Evolutionary conservation across 345 rosid genomes (phyloP).

Genomic region (Kandelia obovata): DNA sequence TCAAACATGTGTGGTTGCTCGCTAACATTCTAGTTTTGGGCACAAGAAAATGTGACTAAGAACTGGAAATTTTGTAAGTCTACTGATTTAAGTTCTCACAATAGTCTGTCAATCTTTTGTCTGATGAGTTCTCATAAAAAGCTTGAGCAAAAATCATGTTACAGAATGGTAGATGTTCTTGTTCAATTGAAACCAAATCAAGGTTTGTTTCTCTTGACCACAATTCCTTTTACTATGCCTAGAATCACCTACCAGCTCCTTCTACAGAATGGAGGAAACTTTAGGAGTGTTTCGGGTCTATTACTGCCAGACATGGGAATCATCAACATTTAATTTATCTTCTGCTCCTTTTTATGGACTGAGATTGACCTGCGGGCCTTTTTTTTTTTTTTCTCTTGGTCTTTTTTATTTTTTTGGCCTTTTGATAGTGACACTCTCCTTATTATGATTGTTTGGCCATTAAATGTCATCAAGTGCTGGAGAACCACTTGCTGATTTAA

Average conservation of each 20-base stretch:
- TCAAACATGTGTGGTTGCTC: background rate
- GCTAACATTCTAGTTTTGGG: background rate
- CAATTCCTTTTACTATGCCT: background rate
- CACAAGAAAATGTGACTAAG: background rate
- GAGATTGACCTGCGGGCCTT: background rate
- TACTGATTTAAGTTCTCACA: background rate
- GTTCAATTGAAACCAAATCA: too few relatives aligned
- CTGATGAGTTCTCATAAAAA: too few relatives aligned
- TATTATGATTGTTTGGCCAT: slow-evolving; percentile 18
- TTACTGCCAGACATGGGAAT: background rate
- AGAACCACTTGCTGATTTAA: slow-evolving; percentile 48
- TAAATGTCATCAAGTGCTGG: slow-evolving; percentile 39
- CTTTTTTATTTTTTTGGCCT: too few relatives aligned
- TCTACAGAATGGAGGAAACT: background rate
- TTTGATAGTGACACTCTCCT: background rate
- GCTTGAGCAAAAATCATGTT: too few relatives aligned
- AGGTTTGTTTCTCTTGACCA: background rate
- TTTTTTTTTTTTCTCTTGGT: background rate
- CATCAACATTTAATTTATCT: background rate
- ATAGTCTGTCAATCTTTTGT: background rate
- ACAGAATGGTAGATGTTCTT: too few relatives aligned
- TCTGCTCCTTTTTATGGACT: background rate
- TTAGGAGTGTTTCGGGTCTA: background rate
- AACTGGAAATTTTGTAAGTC: background rate
- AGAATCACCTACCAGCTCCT: background rate